Base-by-base conservation (phyloP, 768 basidiomycete species). In the Mycena leptocephala region DNA sequence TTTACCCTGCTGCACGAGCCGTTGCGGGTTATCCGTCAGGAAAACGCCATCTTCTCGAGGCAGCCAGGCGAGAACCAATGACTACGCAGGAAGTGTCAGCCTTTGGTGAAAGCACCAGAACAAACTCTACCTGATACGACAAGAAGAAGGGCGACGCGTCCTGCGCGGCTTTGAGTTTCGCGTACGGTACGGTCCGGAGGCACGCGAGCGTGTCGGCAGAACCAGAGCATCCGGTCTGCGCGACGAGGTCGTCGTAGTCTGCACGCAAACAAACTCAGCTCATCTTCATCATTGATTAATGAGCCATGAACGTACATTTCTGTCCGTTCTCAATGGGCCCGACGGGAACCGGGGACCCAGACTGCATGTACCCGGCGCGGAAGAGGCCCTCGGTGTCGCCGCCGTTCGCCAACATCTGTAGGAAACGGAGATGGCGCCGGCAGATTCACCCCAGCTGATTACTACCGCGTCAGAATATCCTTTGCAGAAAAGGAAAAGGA, bases 381-480 rank as follows among this genome's bases (percentile, higher is more conserved):
- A 90, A 91, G 8, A 91, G 82, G 0, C 87, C 87, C 70, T 88
- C 88, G 18, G 81, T 83, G 61, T 89, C 76, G 5, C 89, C 89
- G 14, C 82, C 84, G 75, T 89, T 88, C 24, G 87, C 81, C 18
- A 90, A 62, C 86, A 90, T 89, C 8, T 92, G 91, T 26, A 90
- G 76, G 87, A 81, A 20, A 88, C 89, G 48, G 89, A 89, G 65
- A 91, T 88, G 3, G 92, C 91, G 18, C 92, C 93, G 0, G 92
- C 90, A 6, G 87, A 89, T 80, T 92, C 87, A 16, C 92, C 92
- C 84, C 88, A 90, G 30, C 89, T 89, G 69, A 14, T 39, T 8
- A 16, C 28, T n/a, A 24, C n/a, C n/a, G n/a, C n/a, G 22, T 26
- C 81, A 37, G 37, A 46, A 28, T 64, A 33, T 32, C 33, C 26